Conservation (phyloP, 768 basidiomycete species). For the Clavulina sp. region DNA sequence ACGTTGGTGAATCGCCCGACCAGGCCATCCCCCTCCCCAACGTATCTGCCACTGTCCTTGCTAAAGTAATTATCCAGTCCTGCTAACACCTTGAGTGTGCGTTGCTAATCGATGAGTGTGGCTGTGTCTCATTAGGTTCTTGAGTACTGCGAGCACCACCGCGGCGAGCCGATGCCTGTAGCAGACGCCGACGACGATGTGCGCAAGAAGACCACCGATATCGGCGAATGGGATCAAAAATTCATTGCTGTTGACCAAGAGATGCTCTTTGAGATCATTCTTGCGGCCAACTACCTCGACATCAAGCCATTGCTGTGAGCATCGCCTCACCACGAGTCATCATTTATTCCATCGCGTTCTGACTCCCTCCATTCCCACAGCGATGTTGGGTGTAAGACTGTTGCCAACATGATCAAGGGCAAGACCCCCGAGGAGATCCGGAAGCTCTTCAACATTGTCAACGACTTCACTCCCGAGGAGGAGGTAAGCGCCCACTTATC, state of each 20-base stretch:
- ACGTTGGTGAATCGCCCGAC: constrained; percentile 88
- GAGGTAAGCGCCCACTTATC: constrained; percentile 39
- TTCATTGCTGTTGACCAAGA: constrained; percentile 98
- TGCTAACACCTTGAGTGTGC: background rate
- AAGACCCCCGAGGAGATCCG: constrained; percentile 99
- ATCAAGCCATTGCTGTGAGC: constrained; percentile 93
- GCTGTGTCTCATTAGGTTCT: constrained; percentile 43
- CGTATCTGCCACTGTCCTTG: constrained; percentile 79
- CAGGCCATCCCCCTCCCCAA: constrained; percentile 90
- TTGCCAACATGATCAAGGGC: constrained; percentile 99
- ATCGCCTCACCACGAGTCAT: background rate
- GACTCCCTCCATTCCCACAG: constrained; percentile 23
- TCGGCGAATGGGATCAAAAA: constrained; percentile 98
- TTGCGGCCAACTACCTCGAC: constrained; percentile 98
- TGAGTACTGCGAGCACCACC: constrained; percentile 99
- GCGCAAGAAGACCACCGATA: constrained; percentile 94
- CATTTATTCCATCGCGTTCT: background rate
- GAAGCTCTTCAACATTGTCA: constrained; percentile 93
- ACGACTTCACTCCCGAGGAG: constrained; percentile 98
- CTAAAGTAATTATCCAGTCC: constrained; percentile 64
- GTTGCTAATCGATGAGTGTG: background rate
- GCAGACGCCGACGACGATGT: constrained; percentile 82
- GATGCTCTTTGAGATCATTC: constrained; percentile 99
- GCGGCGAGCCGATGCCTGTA: constrained; percentile 85
- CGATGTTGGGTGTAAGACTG: constrained; percentile 96